Evolutionary conservation across 495 filamentous ascomycete species (phyloP).

Genomic region (Podospora anserina): DNA sequence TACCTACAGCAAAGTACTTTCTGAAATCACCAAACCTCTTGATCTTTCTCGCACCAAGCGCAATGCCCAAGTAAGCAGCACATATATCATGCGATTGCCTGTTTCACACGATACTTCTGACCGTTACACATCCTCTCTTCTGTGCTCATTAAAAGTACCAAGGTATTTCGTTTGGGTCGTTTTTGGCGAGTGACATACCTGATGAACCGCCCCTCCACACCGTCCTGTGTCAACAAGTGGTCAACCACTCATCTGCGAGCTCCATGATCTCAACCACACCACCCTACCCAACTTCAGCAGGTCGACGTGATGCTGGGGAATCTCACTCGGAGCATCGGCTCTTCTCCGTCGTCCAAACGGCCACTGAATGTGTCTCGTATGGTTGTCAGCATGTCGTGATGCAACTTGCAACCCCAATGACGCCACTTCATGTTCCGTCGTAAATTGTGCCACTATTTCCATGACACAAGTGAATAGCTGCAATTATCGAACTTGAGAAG

Average conservation of each 20-base stretch:
- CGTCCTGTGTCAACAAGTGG: background rate
- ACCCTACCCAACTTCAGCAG: background rate
- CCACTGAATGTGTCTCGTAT: background rate
- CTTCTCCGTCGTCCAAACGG: background rate
- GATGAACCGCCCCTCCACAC: background rate
- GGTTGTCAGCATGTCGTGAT: background rate
- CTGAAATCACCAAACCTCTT: too few relatives aligned
- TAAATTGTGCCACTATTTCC: background rate
- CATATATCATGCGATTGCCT: too few relatives aligned
- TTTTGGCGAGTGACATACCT: background rate
- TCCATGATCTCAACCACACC: background rate
- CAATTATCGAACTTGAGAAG: background rate
- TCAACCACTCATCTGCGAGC: background rate
- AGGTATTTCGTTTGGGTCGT: background rate
- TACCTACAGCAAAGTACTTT: too few relatives aligned
- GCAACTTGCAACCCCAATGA: constrained; percentile 2
- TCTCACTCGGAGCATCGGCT: background rate
- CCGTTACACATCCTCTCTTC: background rate
- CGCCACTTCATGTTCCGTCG: background rate
- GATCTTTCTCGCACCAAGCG: too few relatives aligned
- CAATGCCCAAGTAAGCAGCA: too few relatives aligned
- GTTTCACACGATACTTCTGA: background rate
- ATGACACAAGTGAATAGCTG: background rate
- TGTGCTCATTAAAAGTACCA: background rate
- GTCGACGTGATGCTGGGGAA: background rate